phyloP scores from a whole-genome alignment of 2,329 filamentous ascomycete species.

The Paraphaeosphaeria sporulosa region DNA sequence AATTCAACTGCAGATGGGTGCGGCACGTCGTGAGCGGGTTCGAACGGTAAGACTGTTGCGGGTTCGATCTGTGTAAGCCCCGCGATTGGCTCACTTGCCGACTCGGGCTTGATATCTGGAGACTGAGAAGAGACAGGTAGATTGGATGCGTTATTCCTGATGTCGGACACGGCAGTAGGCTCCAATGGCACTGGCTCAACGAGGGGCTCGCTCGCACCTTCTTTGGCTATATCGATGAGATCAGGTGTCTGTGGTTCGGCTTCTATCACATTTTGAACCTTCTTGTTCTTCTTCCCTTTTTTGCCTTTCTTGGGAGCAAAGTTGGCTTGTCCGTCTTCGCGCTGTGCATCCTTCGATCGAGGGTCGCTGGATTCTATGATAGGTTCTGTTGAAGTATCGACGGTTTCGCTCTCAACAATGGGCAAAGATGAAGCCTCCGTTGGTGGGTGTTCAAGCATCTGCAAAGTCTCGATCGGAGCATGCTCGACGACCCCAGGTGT shows the following conservation, averaged over 20 bases:
- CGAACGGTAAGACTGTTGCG: neutral
- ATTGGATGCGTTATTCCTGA: neutral
- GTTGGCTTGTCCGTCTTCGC: conserved; percentile 24
- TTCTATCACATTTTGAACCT: conserved; percentile 28
- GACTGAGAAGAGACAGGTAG: neutral
- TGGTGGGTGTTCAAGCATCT: neutral
- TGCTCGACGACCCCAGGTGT: neutral
- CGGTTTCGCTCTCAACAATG: neutral
- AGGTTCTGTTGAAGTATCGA: conserved; percentile 10
- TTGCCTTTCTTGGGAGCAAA: conserved; percentile 30
- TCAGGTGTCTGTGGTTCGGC: conserved; percentile 4
- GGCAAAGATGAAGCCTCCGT: neutral
- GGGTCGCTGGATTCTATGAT: conserved; percentile 11
- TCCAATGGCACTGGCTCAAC: neutral
- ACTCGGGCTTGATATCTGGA: conserved; percentile 9
- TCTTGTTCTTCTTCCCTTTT: conserved; percentile 38
- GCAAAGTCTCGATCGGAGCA: neutral
- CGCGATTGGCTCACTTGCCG: conserved; percentile 8
- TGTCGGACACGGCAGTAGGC: neutral
- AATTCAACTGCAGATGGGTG: neutral
- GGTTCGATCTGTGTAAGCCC: conserved; percentile 6
- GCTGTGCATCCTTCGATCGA: conserved; percentile 15
- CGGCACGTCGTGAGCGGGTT: neutral
- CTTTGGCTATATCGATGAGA: neutral
- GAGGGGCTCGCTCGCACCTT: neutral